Evolutionary conservation across 1,139 yeast genomes (phyloP), one percentile per base, ranked within the genome.

Genomic region (Saccharomyces hybrid): DNA sequence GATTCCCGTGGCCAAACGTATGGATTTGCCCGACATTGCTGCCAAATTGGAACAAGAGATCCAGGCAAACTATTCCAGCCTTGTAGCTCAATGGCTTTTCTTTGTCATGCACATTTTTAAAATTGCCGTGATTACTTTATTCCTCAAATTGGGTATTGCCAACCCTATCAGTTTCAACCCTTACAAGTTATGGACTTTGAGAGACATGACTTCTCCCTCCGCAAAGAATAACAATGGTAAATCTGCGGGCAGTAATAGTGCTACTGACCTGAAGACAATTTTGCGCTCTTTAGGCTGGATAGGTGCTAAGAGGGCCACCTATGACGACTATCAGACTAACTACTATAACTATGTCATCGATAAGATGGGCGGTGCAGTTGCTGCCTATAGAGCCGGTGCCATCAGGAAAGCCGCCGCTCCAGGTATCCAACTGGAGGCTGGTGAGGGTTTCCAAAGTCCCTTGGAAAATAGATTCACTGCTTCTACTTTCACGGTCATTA

Each of bases 201-300:
- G 69, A 54, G 56, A 60, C 26, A 49, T 61, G 9, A 68, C 61
- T 47, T 46, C 62, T 42, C 57, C 72, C 53, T 66, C 62, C 49
- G 66, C 65, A 3, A 55, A 66, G 23, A 38, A 5, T 9, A 51
- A 41, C 38, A 42, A 42, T 69, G 71, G 50, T 74, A 73, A 57
- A 89, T 14, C 55, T 3, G 34, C 34, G 2, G 49, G 46, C 30
- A 53, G 52, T 23, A 54, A 49, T 26, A 52, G 54, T 20, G 54
- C 57, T 47, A 59, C 61, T 32, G 46, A 49, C 11, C 26, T 56
- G 23, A 51, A 51, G 48, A 48, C 48, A 25, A 77, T 78, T 60
- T 78, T 93, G 63, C 66, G 83, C 50, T 72, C 73, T 8, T 75
- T 90, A 63, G 98, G 98, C 49, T 93, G 98, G 98, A 89, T 97